Conservation (phyloP, 352 stramenopile genomes). For the Globisporangium paroecandrum region DNA sequence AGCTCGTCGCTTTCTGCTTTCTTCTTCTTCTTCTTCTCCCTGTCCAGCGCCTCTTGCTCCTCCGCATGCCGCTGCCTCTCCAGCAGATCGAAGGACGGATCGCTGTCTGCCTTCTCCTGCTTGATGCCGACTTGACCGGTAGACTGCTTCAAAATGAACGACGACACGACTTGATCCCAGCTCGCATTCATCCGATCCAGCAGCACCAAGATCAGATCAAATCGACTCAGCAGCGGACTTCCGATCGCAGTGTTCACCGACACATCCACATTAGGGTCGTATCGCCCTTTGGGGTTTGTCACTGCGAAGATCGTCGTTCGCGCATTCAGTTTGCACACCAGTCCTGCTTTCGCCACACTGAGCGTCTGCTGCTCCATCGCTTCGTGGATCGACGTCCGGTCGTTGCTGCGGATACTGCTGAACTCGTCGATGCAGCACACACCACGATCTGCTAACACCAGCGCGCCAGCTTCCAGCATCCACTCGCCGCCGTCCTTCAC, state of each 20-base stretch:
- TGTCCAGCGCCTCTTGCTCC: conserved; percentile 13
- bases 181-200: conserved; percentile 85
- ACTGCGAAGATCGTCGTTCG: conserved; percentile 94
- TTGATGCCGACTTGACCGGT: conserved; percentile 26
- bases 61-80: background rate
- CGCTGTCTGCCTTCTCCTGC: conserved; percentile 25
- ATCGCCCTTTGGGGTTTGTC: conserved; percentile 91
- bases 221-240: conserved; percentile 95
- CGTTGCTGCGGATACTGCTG: conserved; percentile 92
- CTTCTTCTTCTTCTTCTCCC: conserved; percentile 9
- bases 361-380: conserved; percentile 99
- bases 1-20: conserved; percentile 9
- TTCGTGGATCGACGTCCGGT: conserved; percentile 94
- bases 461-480: conserved; percentile 94
- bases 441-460: conserved; percentile 89
- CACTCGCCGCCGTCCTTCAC: conserved; percentile 95
- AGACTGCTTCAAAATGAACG: conserved; percentile 93
- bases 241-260: conserved; percentile 95
- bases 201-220: conserved; percentile 96
- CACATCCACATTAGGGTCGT: conserved; percentile 86
- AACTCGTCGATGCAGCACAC: conserved; percentile 99
- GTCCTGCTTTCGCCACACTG: conserved; percentile 95
- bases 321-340: conserved; percentile 97
- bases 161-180: conserved; percentile 93
- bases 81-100: conserved; percentile 19